Base-by-base conservation (phyloP, 352 stramenopile species). In the Globisporangium irregulare region DNA sequence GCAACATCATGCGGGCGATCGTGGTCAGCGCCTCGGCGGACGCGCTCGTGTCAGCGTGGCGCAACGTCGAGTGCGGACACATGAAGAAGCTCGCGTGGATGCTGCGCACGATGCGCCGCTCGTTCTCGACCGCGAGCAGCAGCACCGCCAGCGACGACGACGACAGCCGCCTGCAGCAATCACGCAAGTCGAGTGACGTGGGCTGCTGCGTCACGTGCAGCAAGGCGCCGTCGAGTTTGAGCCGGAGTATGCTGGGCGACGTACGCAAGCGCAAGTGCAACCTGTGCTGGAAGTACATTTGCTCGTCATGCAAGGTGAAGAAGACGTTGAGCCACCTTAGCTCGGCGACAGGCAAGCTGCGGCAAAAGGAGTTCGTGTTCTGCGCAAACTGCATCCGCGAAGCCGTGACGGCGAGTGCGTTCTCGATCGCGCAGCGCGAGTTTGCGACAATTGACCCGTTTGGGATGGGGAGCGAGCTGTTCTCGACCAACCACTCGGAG, bases 51-150 rank as follows among this genome's bases (percentile, higher is more conserved):
- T 55, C 64, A 2, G 41, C 32, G 24, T 59, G 64, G 41, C 27
- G 34, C 29, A 51, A 51, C 29, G 64, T 64, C 48, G 43, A 64
- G n/a, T 69, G 64, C 34, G 43, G 38, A 15, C 55, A 69, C 1
- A 32, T 59, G 20, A 69, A 64, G 64, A 72, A 82, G 14, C 80
- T 92, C 9, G 96, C 93, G 54, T 59, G 20, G 98, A 93, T 4
- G 89, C 96, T 72, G 82, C 88, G 20, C 98, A 95, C 20, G 85
- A 89, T 63, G 81, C 73, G 92, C 97, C 70, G 82, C 84, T 55
- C 94, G 78, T n/a, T 97, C 86, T 9, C 72, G 87, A 29, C 95
- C 82, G 1, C 91, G 97, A 77, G 87, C 27, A 43, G 86, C 27
- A 59, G 86, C 27, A 59, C 54, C 27, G 12, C 18, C 5, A 82